Base-by-base conservation (phyloP, 108 stramenopile species). In the Tribonema minus region DNA sequence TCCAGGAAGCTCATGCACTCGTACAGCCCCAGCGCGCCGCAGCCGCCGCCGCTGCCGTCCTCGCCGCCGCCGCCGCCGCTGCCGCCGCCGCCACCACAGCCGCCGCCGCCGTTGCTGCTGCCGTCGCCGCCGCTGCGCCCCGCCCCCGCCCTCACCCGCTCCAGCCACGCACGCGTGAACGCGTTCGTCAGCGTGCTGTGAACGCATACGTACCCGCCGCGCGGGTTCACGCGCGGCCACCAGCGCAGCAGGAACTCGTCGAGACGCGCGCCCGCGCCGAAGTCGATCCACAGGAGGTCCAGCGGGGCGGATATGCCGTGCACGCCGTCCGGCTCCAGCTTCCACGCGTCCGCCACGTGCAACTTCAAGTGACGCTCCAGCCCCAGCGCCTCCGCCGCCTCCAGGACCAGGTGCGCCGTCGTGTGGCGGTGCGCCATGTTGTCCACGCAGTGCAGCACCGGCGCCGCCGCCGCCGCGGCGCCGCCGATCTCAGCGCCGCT, bases 221-320 rank as follows among this genome's bases (percentile, higher is more conserved):
- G 15, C 9, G 46, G 46, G n/a, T n/a, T n/a, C 46, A 54, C 46
- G 9, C 46, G 9, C 15, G 9, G 46, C 2, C 87, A 84, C 0
- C 65, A 34, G 28, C 62, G 58, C 2, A 70, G 62, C 15, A 82
- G 80, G 69, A 90, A 93, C 31, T 91, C 91, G 5, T 35, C 71
- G 87, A 92, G 90, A 1, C 88, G 67, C 35, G 87, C 71, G 20
- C 92, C 92, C 20, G 91, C 91, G 5, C 92, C 92, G 80, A 93
- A 93, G 77, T 93, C 92, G 68, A 91, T 91, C 92, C 92, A 93
- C 0, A 93, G 69, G 20, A 90, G 61, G 67, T 93, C 92, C 26
- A 93, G 84, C 46, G 9, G 46, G n/a, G n/a, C n/a, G n/a, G n/a
- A n/a, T 34, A 84, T 78, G 2, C 60, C 36, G 32, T 85, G 78